Base-by-base conservation (phyloP, 768 basidiomycete genomes). In the Suillus paluster region DNA sequence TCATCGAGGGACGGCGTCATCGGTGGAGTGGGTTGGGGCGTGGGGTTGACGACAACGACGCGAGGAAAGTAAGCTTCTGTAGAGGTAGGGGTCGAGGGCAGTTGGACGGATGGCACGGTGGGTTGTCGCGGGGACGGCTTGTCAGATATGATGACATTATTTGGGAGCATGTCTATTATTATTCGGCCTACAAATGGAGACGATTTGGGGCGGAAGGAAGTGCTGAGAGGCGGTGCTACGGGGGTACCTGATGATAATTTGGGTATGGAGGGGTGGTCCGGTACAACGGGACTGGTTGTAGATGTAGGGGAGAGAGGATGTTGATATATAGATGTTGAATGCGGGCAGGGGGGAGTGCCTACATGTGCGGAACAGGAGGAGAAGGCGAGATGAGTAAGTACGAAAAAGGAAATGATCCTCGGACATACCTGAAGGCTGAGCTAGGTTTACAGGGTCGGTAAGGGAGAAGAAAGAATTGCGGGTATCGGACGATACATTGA, bases 21-120 rank as follows among this genome's bases (percentile, higher is more conserved):
- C 3, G 91, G 92, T 8, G 92, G 91, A 1, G 92, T 93, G 1
- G 88, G 89, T 65, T 88, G 88, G 3, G 90, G 91, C 0, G 91
- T 92, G 19, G 91, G 89, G 66, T 89, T 86, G 10, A 92, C 86
- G 23, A 93, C 81, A 17, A 91, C 82, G 7, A 93, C 81, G 30
- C 81, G 79, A 15, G 87, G 88, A 36, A 83, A 78, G 68, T 58
- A 74, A 63, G 62, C 66, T 30, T 73, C 67, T 2, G 68, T 25
- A 5, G 67, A 25, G 1, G 74, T 64, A 21, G 73, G 57, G 3
- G 75, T 59, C 19, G 60, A 58, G n/a, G 69, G 76, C 1, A 73
- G 49, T 44, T 70, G 68, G 15, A 77, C 74, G 11, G 67, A 61
- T 8, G 75, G 77, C 3, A 75, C 62, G 19, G 54, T 61, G 9